Conservation (phyloP, 768 basidiomycete species). For the Trametes cinnabarina region DNA sequence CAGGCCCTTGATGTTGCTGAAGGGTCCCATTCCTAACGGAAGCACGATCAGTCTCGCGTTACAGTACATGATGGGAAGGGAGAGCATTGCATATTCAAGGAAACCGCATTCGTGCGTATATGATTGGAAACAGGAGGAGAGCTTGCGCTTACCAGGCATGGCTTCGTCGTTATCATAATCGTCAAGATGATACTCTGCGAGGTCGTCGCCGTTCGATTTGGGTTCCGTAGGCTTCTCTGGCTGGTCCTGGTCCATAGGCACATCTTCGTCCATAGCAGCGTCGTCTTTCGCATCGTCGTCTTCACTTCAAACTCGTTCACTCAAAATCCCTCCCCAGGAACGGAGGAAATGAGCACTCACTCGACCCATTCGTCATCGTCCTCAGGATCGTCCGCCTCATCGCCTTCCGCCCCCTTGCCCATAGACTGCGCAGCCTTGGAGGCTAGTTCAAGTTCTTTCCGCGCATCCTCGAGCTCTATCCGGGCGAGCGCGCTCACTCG, state of each 20-base stretch:
- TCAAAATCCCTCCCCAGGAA: constrained; percentile 11
- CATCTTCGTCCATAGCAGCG: constrained; percentile 59
- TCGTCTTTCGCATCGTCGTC: constrained; percentile 50
- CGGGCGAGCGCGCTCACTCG: constrained; percentile 85
- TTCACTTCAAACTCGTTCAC: constrained; percentile 35
- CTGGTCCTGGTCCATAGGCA: constrained; percentile 38
- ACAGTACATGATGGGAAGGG: background rate
- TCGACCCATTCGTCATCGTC: constrained; percentile 77
- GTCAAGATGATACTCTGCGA: constrained; percentile 87
- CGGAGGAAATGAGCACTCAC: constrained; percentile 49
- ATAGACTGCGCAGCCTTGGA: constrained; percentile 73
- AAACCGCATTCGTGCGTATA: background rate
- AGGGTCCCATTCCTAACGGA: constrained; percentile 64
- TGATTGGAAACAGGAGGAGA: background rate
- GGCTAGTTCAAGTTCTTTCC: constrained; percentile 77
- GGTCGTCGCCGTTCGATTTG: constrained; percentile 48
- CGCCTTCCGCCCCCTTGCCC: constrained; percentile 63
- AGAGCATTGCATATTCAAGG: background rate
- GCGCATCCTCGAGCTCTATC: constrained; percentile 89
- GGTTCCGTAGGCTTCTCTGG: background rate
- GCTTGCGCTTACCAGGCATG: constrained; percentile 34
- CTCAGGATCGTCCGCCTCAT: constrained; percentile 57
- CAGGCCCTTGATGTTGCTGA: constrained; percentile 94
- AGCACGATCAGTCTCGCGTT: background rate
- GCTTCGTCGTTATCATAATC: constrained; percentile 82